Base-by-base conservation (phyloP, 2,329 filamentous ascomycete genomes). In the Aureobasidium melanogenum region DNA sequence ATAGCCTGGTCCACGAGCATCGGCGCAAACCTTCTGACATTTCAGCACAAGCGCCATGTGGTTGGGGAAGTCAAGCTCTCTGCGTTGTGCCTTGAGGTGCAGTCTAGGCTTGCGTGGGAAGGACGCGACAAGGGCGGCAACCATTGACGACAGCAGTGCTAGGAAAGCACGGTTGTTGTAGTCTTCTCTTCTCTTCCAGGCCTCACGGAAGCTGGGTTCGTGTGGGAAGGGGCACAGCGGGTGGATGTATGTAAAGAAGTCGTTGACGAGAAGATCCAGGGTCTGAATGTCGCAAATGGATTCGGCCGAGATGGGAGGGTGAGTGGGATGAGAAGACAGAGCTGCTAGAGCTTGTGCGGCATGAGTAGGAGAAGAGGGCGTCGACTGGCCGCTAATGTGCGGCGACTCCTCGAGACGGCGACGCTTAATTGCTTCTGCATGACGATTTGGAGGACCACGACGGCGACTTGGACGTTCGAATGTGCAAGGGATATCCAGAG, bases 181-280 rank as follows among this genome's bases (percentile, higher is more conserved):
- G 69, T 91, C 88, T 68, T 88, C 83, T 36, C 88, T 80, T 60
- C 81, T 80, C 8, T 80, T 79, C 71, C 90, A 88, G 1, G 84
- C 84, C 64, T 84, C 81, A 24, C 88, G 82, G 71, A 92, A 91
- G 4, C 87, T 88, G 0, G 88, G 87, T 69, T 91, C 87, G 71
- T 92, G 88, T 0, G 88, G 88, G 62, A 92, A 91, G 0, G 88
- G 88, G 62, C 83, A 84, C 9, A 92, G 79, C 1, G 88, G 88
- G 67, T 91, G 87, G 58, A 91, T 87, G 70, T 91, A 91, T 19
- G 86, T 90, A 74, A 91, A 92, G 79, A 89, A 92, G 75, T 92
- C 88, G 71, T 91, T 87, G 62, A 92, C 82, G 17, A 91, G 78
- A 2, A 87, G 79, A 67, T 87, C 81, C 57, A 92, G 76, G 12